Conservation (phyloP, 176 grass and related monocot species). For the Cenchrus fungigraminus region DNA sequence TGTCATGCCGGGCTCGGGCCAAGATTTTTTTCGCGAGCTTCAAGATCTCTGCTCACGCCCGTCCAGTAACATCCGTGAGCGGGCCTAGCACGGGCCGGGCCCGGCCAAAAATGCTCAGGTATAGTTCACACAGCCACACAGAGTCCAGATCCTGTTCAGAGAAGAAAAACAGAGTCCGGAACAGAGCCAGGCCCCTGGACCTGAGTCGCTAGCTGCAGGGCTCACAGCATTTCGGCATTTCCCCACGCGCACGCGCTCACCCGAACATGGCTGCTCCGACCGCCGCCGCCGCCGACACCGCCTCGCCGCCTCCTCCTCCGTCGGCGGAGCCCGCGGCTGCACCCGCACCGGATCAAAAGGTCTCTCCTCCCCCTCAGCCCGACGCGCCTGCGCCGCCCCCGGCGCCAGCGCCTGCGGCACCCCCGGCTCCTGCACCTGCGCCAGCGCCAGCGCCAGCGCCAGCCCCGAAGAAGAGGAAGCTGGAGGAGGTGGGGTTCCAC, state of each 20-base stretch:
- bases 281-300: not conserved
- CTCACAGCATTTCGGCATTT: not conserved
- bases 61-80: too few relatives aligned
- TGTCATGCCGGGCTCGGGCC: too few relatives aligned
- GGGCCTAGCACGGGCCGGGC: too few relatives aligned
- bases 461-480: slow-evolving; percentile 37
- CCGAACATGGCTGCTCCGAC: slow-evolving; percentile 31
- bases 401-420: not conserved
- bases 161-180: too few relatives aligned
- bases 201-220: too few relatives aligned
- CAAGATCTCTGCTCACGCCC: too few relatives aligned
- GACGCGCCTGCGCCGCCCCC: slow-evolving; percentile 7
- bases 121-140: too few relatives aligned
- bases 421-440: not conserved
- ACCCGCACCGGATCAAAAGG: slow-evolving; percentile 22
- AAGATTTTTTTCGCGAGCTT: too few relatives aligned
- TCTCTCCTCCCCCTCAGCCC: slow-evolving; percentile 22
- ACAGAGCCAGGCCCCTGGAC: too few relatives aligned
- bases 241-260: not conserved
- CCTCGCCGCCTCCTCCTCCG: slow-evolving; percentile 26
- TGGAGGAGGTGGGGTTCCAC: slow-evolving; percentile 51
- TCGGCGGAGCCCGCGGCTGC: slow-evolving; percentile 16
- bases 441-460: not conserved
- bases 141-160: too few relatives aligned
- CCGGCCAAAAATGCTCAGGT: too few relatives aligned